Conservation (phyloP, 2,329 filamentous ascomycete genomes). For the Mycocentrospora acerina region DNA sequence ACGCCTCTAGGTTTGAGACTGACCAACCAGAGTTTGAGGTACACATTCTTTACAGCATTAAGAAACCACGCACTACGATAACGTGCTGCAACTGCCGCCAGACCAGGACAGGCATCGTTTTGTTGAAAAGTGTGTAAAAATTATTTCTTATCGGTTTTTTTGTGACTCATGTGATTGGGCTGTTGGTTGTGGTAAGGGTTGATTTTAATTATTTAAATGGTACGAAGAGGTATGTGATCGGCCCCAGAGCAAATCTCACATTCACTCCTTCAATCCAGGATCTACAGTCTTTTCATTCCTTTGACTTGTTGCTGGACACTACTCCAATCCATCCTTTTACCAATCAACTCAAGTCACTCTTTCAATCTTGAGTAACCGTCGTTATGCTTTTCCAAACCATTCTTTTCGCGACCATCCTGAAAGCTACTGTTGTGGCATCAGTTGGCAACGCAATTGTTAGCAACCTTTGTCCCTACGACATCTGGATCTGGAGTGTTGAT, state of each 20-base stretch:
- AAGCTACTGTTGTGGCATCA: conserved; percentile 19
- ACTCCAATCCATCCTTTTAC: conserved; percentile 1
- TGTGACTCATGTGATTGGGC: too few relatives aligned
- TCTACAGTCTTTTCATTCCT: background rate
- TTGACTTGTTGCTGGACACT: background rate
- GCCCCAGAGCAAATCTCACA: background rate
- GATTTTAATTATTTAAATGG: background rate
- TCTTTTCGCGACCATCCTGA: conserved; percentile 16
- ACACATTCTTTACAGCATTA: conserved; percentile 1
- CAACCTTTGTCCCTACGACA: conserved; percentile 29
- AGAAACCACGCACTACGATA: conserved; percentile 6
- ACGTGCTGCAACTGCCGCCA: conserved; percentile 8
- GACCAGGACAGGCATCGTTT: conserved; percentile 6
- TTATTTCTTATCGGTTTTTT: background rate
- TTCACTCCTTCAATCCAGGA: background rate
- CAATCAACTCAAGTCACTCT: background rate
- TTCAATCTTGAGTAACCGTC: background rate
- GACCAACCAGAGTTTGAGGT: conserved; percentile 12
- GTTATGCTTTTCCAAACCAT: conserved; percentile 22
- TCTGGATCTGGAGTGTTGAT: conserved; percentile 28
- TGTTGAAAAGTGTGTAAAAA: background rate
- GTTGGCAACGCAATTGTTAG: conserved; percentile 24
- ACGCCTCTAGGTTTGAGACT: background rate
- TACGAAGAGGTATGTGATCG: background rate
- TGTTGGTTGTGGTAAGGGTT: too few relatives aligned